Evolutionary conservation across 768 basidiomycete species (phyloP).

Genomic region (Tulasnella sp.): DNA sequence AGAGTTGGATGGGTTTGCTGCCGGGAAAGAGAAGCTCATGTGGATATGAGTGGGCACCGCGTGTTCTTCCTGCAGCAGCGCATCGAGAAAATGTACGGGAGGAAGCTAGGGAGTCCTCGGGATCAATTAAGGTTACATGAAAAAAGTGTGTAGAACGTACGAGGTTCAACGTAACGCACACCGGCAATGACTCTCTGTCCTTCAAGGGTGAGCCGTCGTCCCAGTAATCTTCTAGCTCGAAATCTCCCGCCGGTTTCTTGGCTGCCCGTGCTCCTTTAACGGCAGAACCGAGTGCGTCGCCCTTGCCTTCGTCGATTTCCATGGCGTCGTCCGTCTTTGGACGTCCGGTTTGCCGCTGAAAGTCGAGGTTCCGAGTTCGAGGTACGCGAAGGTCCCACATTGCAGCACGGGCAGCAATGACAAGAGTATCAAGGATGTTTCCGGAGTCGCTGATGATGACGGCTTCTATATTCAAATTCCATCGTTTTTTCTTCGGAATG

Average conservation of each 20-base stretch:
- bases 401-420: constrained; percentile 77
- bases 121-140: background rate
- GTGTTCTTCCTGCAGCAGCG: constrained; percentile 69
- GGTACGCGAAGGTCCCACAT: constrained; percentile 83
- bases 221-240: constrained; percentile 87
- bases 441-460: constrained; percentile 74
- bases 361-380: constrained; percentile 69
- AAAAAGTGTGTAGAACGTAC: constrained; percentile 50
- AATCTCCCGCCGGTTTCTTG: constrained; percentile 60
- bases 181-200: constrained; percentile 69
- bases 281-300: constrained; percentile 29
- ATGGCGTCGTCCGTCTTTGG: constrained; percentile 42
- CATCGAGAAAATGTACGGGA: constrained; percentile 71
- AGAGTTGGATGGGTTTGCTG: constrained; percentile 43
- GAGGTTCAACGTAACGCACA: constrained; percentile 76
- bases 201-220: constrained; percentile 74
- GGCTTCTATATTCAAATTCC: constrained; percentile 77
- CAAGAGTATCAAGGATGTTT: constrained; percentile 74
- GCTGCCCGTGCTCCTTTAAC: constrained; percentile 2
- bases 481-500: constrained; percentile 64
- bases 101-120: constrained; percentile 51
- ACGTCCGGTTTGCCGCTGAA: background rate
- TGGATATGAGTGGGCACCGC: constrained; percentile 65
- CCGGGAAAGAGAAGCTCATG: constrained; percentile 64
- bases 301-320: constrained; percentile 20